phyloP scores from a whole-genome alignment of 2,329 filamentous ascomycete species.

The Neobulgaria alba region DNA sequence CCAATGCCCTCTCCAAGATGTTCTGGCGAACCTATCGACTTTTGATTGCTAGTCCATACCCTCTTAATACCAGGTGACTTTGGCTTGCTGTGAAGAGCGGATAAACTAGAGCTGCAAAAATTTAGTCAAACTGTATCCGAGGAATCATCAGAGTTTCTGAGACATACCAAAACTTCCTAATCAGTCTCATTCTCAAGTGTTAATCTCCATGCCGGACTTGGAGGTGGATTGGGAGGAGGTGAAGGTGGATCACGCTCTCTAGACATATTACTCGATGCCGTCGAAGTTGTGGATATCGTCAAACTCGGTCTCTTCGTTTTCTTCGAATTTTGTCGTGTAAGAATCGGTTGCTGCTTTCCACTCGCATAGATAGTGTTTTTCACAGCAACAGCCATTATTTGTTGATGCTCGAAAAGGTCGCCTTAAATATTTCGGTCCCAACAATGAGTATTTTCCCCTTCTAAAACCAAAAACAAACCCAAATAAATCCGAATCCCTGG shows the following conservation, averaged over 20 bases:
- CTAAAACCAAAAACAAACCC: no score
- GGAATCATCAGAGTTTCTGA: no score
- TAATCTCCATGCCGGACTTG: constrained; percentile 27
- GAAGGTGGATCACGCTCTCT: constrained; percentile 33
- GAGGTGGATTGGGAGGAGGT: constrained; percentile 33
- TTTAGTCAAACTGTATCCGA: no score
- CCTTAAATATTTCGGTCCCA: not conserved
- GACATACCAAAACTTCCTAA: no score
- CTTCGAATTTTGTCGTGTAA: not conserved
- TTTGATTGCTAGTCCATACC: no score
- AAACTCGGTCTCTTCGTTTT: not conserved
- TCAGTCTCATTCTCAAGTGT: no score
- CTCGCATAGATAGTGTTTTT: not conserved
- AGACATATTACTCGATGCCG: constrained; percentile 22
- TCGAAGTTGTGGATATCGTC: not conserved
- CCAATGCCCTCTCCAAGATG: no score
- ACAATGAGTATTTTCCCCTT: not conserved
- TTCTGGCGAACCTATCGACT: no score
- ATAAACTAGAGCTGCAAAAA: no score
- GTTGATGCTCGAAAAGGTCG: not conserved
- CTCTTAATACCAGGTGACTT: no score
- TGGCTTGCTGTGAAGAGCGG: no score
- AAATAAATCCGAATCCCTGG: no score
- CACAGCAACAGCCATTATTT: not conserved
- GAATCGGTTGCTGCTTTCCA: not conserved